These are phyloP conservation scores for Butyriboletus loyo DNA, from an alignment of 768 basidiomycete genomes.

Conservation along the genomic window DNA sequence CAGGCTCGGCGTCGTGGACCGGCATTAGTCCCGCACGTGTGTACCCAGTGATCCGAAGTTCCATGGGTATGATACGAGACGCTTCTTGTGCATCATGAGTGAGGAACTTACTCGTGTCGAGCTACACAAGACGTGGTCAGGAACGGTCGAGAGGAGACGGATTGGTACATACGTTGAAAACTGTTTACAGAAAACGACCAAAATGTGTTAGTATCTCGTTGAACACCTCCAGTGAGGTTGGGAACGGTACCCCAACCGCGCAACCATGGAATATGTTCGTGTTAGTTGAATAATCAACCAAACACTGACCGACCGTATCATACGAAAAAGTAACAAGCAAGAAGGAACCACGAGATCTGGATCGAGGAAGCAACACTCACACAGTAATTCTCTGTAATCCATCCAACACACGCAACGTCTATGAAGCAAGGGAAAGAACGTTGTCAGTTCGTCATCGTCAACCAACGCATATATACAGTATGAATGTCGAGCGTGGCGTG, in stretches of 20 bases:
- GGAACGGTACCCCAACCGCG: not conserved
- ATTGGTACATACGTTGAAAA: slow-evolving; percentile 22
- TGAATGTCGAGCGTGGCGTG: not conserved
- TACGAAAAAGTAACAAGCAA: not conserved
- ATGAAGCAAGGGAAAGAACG: not conserved
- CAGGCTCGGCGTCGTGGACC: slow-evolving; percentile 6
- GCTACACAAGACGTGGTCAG: slow-evolving; percentile 9
- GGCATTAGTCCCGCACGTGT: slow-evolving; percentile 26
- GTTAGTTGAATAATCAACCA: not conserved
- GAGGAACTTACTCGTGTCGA: slow-evolving; percentile 30
- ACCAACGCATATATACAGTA: not conserved
- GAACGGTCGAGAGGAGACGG: not conserved
- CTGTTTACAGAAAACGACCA: not conserved
- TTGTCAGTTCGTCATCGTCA: slow-evolving; percentile 1
- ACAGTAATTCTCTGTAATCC: slow-evolving; percentile 52
- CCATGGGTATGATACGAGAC: slow-evolving; percentile 52
- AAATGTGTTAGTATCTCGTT: not conserved
- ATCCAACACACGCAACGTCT: slow-evolving; percentile 60
- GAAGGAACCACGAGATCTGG: not conserved
- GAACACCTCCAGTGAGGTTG: not conserved
- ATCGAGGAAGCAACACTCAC: slow-evolving; percentile 33
- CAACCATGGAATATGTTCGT: not conserved
- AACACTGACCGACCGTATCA: not conserved
- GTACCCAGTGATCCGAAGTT: slow-evolving; percentile 41
- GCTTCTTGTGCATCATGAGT: slow-evolving; percentile 39